Conservation (phyloP, 2,329 filamentous ascomycete species). For the Ophiosphaerella herpotricha region DNA sequence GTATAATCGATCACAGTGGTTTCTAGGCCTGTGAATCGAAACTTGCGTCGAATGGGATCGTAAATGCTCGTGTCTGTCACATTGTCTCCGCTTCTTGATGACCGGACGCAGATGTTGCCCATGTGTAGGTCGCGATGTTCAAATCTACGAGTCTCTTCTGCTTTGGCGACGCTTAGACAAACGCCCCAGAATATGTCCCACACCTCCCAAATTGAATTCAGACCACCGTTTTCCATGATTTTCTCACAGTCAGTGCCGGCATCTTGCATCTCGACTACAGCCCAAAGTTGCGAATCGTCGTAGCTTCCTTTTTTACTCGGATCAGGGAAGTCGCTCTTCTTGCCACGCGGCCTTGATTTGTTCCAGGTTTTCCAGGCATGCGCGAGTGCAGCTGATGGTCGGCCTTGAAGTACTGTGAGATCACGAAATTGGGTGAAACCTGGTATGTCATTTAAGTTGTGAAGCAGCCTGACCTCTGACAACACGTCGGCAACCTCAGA, state of each 20-base stretch:
- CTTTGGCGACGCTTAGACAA: constrained; percentile 64
- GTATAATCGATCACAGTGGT: constrained; percentile 72
- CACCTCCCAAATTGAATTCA: constrained; percentile 50
- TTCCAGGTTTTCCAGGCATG: constrained; percentile 54
- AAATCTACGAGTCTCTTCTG: constrained; percentile 63
- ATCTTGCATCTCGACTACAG: constrained; percentile 68
- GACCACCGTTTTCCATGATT: constrained; percentile 40
- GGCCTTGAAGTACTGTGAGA: constrained; percentile 61
- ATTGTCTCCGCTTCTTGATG: constrained; percentile 26
- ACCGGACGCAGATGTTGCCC: constrained; percentile 66
- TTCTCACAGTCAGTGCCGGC: constrained; percentile 61
- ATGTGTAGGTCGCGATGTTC: constrained; percentile 70
- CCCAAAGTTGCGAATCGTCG: constrained; percentile 63
- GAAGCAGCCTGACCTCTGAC: constrained; percentile 58
- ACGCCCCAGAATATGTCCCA: constrained; percentile 72
- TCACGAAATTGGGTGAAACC: constrained; percentile 67
- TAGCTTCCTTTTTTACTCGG: constrained; percentile 60
- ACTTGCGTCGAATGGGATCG: constrained; percentile 42
- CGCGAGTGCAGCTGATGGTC: constrained; percentile 57
- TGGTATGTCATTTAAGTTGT: constrained; percentile 62
- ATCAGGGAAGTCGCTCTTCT: constrained; percentile 59
- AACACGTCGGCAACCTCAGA: constrained; percentile 51
- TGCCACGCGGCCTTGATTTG: constrained; percentile 48
- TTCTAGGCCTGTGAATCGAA: constrained; percentile 61
- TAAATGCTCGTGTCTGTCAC: constrained; percentile 40